phyloP scores from a whole-genome alignment of 1,284 basidiomycete species.

The Leccinum subfulvum region DNA sequence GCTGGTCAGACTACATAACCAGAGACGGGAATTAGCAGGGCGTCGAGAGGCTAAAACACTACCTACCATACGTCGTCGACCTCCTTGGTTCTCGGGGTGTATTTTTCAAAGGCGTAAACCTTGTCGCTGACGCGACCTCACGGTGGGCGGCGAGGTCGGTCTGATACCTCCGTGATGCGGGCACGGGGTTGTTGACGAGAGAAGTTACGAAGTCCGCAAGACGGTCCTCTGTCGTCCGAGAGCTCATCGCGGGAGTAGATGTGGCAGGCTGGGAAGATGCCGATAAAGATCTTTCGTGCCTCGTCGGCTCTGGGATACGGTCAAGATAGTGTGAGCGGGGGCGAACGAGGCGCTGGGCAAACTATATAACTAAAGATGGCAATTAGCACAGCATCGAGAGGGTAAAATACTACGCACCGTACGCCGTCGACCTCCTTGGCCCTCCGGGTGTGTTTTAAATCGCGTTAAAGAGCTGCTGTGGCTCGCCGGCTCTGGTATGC shows the following conservation, averaged over 20 bases:
- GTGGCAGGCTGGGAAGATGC: slow-evolving; percentile 92
- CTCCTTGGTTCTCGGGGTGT: slow-evolving; percentile 63
- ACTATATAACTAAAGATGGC: slow-evolving; percentile 76
- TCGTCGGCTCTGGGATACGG: slow-evolving; percentile 67
- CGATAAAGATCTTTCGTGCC: slow-evolving; percentile 87
- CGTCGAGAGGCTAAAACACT: slow-evolving; percentile 32
- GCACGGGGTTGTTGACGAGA: too few relatives aligned
- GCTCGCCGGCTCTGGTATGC: too few relatives aligned
- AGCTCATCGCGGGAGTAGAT: slow-evolving; percentile 88
- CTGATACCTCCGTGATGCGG: too few relatives aligned
- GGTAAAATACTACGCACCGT: slow-evolving; percentile 69
- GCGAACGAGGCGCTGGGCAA: slow-evolving; percentile 65
- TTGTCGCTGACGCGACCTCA: too few relatives aligned
- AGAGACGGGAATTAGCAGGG: slow-evolving; percentile 2
- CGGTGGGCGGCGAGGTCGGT: too few relatives aligned
- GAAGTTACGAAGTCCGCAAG: too few relatives aligned
- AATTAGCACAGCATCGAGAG: not conserved
- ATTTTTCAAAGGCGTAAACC: slow-evolving; percentile 43
- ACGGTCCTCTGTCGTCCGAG: slow-evolving; percentile 47
- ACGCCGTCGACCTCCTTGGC: slow-evolving; percentile 73
- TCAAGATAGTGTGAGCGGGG: slow-evolving; percentile 55
- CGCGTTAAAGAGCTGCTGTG: too few relatives aligned
- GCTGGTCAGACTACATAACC: slow-evolving; percentile 89
- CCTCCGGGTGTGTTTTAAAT: slow-evolving; percentile 71
- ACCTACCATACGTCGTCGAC: slow-evolving; percentile 83